Conservation (phyloP, 805 yeast genomes). For the Candida xiaguanensis region DNA sequence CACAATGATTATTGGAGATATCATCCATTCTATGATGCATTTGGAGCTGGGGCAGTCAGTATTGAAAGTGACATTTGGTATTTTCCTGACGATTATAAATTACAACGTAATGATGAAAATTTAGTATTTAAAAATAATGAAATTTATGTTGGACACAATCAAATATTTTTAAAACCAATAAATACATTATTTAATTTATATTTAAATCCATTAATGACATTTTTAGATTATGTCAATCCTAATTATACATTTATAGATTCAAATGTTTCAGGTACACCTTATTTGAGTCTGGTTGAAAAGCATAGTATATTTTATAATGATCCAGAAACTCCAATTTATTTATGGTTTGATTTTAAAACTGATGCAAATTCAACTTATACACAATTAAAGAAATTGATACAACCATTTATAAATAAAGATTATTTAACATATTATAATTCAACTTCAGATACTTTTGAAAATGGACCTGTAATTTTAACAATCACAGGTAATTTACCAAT, state of each 20-base stretch:
- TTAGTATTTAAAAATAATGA: conserved; percentile 25
- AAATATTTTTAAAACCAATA: conserved; percentile 39
- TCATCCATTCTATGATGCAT: conserved; percentile 56
- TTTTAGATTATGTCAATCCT: conserved; percentile 49
- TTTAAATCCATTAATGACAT: conserved; percentile 46
- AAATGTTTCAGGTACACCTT: conserved; percentile 9
- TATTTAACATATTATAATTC: conserved; percentile 51
- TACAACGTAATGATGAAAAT: conserved; percentile 15
- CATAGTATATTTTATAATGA: conserved; percentile 39
- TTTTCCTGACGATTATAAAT: conserved; percentile 30
- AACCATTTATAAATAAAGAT: conserved; percentile 43
- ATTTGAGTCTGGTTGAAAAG: conserved; percentile 14
- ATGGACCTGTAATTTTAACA: conserved; percentile 59
- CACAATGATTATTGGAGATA: conserved; percentile 70
- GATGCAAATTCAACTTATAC: conserved; percentile 48
- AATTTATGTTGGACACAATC: conserved; percentile 63
- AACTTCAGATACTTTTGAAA: conserved; percentile 23
- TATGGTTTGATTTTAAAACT: conserved; percentile 64
- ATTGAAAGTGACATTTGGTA: conserved; percentile 69
- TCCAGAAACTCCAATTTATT: conserved; percentile 49
- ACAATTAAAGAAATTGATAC: conserved; percentile 41
- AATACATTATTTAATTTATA: conserved; percentile 50
- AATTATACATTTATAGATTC: conserved; percentile 7
- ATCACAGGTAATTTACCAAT: conserved; percentile 65
- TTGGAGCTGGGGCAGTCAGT: conserved; percentile 50